phyloP scores from a whole-genome alignment of 176 grass and related monocot species.

The Aegilops umbellulata region DNA sequence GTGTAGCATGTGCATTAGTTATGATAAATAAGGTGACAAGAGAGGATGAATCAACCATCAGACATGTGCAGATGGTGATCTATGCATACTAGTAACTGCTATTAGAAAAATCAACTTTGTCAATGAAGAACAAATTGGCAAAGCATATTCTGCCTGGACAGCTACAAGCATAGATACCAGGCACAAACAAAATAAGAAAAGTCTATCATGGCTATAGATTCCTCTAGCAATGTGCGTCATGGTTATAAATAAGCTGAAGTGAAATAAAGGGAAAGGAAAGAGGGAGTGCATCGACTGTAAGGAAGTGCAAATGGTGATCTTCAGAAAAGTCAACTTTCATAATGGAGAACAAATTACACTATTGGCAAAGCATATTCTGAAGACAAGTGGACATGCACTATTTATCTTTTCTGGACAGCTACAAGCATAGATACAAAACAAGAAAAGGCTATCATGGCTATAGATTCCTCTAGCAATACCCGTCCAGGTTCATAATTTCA shows the following conservation, averaged over 20 bases:
- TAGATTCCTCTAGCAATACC: constrained; percentile 12
- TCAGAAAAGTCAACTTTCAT: not conserved
- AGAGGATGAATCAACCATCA: not conserved
- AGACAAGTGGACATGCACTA: not conserved
- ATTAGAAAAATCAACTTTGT: not conserved
- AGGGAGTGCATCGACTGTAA: too few species aligned
- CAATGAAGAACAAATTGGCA: not conserved
- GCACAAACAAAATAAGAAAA: not conserved
- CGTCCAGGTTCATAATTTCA: not conserved
- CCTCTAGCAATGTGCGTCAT: constrained; percentile 9
- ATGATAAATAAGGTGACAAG: not conserved
- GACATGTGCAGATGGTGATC: not conserved
- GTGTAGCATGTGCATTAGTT: not conserved
- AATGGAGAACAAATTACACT: not conserved
- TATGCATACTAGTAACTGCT: not conserved
- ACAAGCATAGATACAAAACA: not conserved
- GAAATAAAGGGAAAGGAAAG: too few species aligned
- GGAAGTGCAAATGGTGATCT: not conserved
- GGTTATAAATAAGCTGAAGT: too few species aligned
- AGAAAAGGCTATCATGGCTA: not conserved
- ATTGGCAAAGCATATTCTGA: constrained; percentile 11
- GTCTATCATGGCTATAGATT: not conserved
- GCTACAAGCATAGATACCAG: not conserved
- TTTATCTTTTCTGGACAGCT: not conserved
- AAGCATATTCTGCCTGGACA: not conserved